phyloP scores from a whole-genome alignment of 495 filamentous ascomycete species.

The Neurospora sp. region DNA sequence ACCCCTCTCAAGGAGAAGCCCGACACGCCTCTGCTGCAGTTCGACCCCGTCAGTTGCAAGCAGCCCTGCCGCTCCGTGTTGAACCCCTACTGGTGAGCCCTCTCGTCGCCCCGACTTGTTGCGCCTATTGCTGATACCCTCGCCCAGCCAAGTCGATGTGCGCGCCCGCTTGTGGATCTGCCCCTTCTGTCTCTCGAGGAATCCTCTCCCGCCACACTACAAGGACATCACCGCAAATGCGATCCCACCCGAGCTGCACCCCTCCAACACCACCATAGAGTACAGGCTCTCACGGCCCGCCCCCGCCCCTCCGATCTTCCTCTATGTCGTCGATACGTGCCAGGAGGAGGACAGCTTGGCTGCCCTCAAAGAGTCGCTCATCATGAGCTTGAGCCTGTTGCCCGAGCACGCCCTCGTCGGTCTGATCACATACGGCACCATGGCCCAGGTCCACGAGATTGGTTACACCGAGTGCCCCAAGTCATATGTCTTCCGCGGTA shows the following conservation, averaged over 20 bases:
- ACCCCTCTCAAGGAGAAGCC: constrained; percentile 94
- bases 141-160: constrained; percentile 78
- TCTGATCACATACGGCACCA: constrained; percentile 91
- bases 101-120: background rate
- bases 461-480: constrained; percentile 98
- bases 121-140: constrained; percentile 16
- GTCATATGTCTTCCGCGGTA: constrained; percentile 98
- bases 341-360: constrained; percentile 97
- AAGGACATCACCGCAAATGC: constrained; percentile 95
- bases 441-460: constrained; percentile 98
- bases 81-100: constrained; percentile 83
- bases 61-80: constrained; percentile 89
- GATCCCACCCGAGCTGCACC: constrained; percentile 93
- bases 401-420: constrained; percentile 92
- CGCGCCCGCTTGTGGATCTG: constrained; percentile 96
- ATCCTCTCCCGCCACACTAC: constrained; percentile 92
- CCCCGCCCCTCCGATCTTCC: constrained; percentile 88
- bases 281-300: constrained; percentile 90
- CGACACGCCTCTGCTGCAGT: constrained; percentile 81
- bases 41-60: constrained; percentile 97
- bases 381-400: constrained; percentile 92
- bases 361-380: constrained; percentile 88
- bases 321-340: constrained; percentile 97
- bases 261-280: constrained; percentile 91
- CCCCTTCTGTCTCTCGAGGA: constrained; percentile 94